phyloP scores from a whole-genome alignment of 768 basidiomycete species.

The Pholiota conissans region DNA sequence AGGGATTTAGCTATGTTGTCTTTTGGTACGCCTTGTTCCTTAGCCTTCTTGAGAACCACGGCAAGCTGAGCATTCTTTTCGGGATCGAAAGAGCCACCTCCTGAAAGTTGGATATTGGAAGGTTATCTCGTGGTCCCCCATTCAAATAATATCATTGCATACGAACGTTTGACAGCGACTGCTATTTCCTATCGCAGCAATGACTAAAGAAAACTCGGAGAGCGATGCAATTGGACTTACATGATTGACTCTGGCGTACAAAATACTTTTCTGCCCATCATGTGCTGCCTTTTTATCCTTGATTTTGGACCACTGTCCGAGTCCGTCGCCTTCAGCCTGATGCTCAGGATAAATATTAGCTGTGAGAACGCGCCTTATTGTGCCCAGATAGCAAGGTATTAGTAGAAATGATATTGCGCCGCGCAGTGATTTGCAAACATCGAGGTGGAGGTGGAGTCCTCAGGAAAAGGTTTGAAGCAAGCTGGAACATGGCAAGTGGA shows the following conservation, averaged over 20 bases:
- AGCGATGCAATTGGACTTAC: conserved; percentile 36
- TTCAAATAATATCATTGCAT: neutral
- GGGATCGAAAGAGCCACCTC: conserved; percentile 57
- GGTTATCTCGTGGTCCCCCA: neutral
- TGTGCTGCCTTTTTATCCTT: conserved; percentile 68
- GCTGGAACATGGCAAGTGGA: neutral
- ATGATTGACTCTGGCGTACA: conserved; percentile 55
- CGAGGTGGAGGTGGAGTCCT: neutral
- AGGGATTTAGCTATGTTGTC: conserved; percentile 69
- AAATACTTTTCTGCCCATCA: conserved; percentile 56
- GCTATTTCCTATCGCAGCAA: conserved; percentile 52
- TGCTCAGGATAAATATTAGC: neutral
- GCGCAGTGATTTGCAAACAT: neutral
- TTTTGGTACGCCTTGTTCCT: conserved; percentile 60
- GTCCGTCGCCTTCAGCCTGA: neutral
- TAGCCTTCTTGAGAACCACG: conserved; percentile 53
- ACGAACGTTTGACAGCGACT: conserved; percentile 58
- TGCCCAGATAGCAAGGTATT: conserved; percentile 32
- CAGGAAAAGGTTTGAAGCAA: neutral
- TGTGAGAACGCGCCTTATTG: conserved; percentile 34
- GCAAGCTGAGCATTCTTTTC: conserved; percentile 54
- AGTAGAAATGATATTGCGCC: conserved; percentile 19
- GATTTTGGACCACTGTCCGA: conserved; percentile 73
- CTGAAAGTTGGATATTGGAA: conserved; percentile 34
- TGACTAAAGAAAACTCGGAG: neutral